Base-by-base conservation (phyloP, 805 yeast species). In the Suhomyces sp. region DNA sequence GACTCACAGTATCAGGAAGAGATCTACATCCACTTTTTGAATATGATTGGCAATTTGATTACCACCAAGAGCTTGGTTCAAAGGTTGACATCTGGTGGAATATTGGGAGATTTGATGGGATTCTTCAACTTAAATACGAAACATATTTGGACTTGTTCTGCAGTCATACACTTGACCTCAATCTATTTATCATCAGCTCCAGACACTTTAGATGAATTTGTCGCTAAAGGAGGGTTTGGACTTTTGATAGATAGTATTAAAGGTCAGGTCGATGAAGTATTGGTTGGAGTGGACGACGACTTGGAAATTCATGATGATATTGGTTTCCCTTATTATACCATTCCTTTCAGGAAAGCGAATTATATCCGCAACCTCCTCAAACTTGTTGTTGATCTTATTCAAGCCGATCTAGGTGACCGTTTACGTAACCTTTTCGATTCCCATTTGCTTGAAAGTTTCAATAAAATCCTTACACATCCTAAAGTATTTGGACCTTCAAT, bases 341-440 rank as follows among this genome's bases (percentile, higher is more conserved):
- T 81, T 12, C 66, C 80, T 5, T 77, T 74, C 44, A 66, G 79
- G 40, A 88, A 83, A 48, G 75, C 80, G 6, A 72, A 77, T 25
- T 61, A 53, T 41, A 48, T 65, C 16, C 38, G 57, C 14, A 72
- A 79, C 25, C 54, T 84, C 32, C 58, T 88, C 46, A 83, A 79
- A 42, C 70, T 88, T 17, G 79, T 82, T 0, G 58, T 77, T 15
- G 74, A 79, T 43, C 58, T 88, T 29, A 68, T 90, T 26, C 77
- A 76, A 36, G 71, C 80, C n/a, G 88, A 86, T 34, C 75, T 83
- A 4, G 93, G 95, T 26, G 96, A 88, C 53, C 70, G 93, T 39
- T 75, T 88, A 50, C 76, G 96, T 55, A 87, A 87, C 43, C 58
- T 91, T 25, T 85, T 87, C 50, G 98, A 91, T 50, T 85, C 96